Percentiles rank a stretch among this genome's conserved stretches.
Evolutionary conservation across 352 stramenopile species (phyloP).

Genomic region (Phytopythium ostracodes): DNA sequence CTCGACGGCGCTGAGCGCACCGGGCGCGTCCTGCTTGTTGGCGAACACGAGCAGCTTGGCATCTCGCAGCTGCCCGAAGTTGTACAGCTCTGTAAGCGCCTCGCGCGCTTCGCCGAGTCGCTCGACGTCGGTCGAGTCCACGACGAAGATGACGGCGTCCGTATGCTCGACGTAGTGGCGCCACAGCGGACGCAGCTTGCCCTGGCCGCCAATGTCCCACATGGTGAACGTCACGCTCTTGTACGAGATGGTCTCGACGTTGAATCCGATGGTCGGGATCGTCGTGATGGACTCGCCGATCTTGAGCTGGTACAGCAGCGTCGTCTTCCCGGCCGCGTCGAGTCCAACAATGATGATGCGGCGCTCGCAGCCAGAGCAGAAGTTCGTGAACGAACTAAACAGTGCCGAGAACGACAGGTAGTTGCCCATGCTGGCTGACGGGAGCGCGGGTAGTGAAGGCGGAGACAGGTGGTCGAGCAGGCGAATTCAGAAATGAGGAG

Average conservation of each 20-base stretch:
- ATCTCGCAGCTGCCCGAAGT: constrained; percentile 31
- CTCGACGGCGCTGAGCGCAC: constrained; percentile 24
- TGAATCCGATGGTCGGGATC: constrained; percentile 86
- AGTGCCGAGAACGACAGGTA: constrained; percentile 29
- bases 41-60: constrained; percentile 44
- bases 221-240: constrained; percentile 72
- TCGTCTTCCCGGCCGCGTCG: constrained; percentile 96
- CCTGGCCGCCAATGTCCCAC: constrained; percentile 79
- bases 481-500: constrained; percentile 1
- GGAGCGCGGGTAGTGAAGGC: neutral
- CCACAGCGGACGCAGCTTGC: constrained; percentile 50
- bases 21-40: constrained; percentile 48
- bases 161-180: constrained; percentile 61
- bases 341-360: constrained; percentile 90
- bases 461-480: neutral
- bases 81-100: constrained; percentile 37
- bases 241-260: constrained; percentile 77
- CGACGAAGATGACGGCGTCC: constrained; percentile 81
- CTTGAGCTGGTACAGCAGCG: constrained; percentile 91
- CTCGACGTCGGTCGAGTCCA: constrained; percentile 55
- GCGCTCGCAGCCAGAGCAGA: constrained; percentile 30
- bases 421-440: constrained; percentile 34
- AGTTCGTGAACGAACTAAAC: constrained; percentile 24
- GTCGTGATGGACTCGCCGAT: constrained; percentile 65
- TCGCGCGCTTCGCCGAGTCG: constrained; percentile 44